These are phyloP conservation scores for Solanum hybrid DNA, from an alignment of 305 asterid species.

Conservation along the genomic window DNA sequence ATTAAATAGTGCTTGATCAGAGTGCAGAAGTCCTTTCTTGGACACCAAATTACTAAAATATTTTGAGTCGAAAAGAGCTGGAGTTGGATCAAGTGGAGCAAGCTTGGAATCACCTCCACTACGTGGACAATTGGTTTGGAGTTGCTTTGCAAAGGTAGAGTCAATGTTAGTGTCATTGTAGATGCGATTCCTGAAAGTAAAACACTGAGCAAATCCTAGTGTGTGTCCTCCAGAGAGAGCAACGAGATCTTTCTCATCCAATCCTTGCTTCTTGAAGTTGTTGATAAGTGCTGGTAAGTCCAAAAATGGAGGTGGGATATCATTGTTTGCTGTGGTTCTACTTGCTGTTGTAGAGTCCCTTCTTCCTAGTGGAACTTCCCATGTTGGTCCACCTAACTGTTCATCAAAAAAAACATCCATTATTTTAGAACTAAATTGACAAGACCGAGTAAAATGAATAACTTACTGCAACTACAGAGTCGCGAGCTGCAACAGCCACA, in stretches of 20 bases:
- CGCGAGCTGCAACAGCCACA: slow-evolving; percentile 8
- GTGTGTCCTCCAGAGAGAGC: slow-evolving; percentile 48
- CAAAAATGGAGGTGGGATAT: slow-evolving; percentile 20
- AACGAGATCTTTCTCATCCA: slow-evolving; percentile 15
- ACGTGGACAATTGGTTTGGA: slow-evolving; percentile 9
- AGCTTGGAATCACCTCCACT: slow-evolving; percentile 16
- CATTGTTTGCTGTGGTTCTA: slow-evolving; percentile 10
- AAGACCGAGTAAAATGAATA: not conserved
- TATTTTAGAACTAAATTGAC: not conserved
- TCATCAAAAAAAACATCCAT: not conserved
- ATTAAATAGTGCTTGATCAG: slow-evolving; percentile 21
- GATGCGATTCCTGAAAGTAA: slow-evolving; percentile 38
- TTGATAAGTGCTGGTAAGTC: slow-evolving; percentile 16
- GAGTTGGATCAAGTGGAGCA: slow-evolving; percentile 18
- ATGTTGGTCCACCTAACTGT: slow-evolving; percentile 25
- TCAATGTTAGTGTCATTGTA: slow-evolving; percentile 39
- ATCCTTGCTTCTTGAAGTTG: slow-evolving; percentile 17
- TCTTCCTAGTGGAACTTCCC: slow-evolving; percentile 26
- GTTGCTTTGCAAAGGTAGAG: slow-evolving; percentile 5
- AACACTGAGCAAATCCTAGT: slow-evolving; percentile 57
- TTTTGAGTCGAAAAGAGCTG: slow-evolving; percentile 1
- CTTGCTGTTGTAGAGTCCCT: slow-evolving; percentile 27
- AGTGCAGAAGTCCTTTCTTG: slow-evolving; percentile 18
- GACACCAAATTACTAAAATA: slow-evolving; percentile 8
- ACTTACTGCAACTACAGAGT: slow-evolving; percentile 2